These are phyloP conservation scores for Adansonia rubrostipa DNA, from an alignment of 441 rosid species.

Conservation along the genomic window DNA sequence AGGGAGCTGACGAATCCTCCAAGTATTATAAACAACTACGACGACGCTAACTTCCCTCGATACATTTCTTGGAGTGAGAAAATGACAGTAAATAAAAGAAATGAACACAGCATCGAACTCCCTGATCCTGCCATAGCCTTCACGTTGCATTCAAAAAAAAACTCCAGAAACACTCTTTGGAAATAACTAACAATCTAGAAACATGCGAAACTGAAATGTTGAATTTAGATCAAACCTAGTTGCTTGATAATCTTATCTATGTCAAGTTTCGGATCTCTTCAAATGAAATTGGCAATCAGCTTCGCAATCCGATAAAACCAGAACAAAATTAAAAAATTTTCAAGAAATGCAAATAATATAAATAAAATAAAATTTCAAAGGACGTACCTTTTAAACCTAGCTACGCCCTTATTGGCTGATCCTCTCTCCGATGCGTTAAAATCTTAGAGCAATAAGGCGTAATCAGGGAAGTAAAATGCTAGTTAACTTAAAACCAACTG, in stretches of 20 bases:
- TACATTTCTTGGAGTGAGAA: conserved; percentile 77
- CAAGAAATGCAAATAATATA: neutral
- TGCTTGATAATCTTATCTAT: neutral
- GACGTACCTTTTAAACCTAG: conserved; percentile 31
- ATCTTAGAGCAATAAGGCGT: neutral
- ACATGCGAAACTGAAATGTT: neutral
- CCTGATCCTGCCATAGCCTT: conserved; percentile 70
- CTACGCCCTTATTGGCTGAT: conserved; percentile 25
- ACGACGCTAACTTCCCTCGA: conserved; percentile 71
- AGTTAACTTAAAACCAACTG: neutral
- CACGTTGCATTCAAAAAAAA: neutral
- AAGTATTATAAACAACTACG: conserved; percentile 74
- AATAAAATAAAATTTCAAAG: neutral
- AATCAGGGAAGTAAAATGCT: neutral
- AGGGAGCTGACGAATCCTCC: conserved; percentile 88
- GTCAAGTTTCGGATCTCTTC: neutral
- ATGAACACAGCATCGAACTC: conserved; percentile 74
- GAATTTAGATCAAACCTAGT: neutral
- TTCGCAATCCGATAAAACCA: neutral
- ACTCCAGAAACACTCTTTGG: neutral
- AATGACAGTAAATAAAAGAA: conserved; percentile 61
- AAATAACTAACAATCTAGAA: neutral
- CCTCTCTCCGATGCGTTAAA: neutral
- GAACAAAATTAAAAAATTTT: neutral
- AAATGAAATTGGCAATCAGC: neutral